A percentile compares a stretch with the other conserved stretches of the same genome.
phyloP scores from a whole-genome alignment of 768 basidiomycete species.

The Amanita exitialis region DNA sequence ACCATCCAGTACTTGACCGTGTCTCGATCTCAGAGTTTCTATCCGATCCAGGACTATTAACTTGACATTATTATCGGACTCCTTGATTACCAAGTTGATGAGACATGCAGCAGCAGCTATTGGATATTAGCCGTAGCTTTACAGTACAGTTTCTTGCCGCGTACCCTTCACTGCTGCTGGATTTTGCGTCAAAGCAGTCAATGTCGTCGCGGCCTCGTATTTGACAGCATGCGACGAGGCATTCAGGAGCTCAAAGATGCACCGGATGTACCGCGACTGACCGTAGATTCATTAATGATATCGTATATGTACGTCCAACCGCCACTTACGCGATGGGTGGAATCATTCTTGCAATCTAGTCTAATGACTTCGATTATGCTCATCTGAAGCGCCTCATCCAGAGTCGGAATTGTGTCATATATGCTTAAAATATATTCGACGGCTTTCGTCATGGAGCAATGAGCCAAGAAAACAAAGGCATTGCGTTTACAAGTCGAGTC shows the following conservation, averaged over 20 bases:
- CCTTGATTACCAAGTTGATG: slow-evolving; percentile 84
- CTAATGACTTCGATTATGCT: slow-evolving; percentile 90
- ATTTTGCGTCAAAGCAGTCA: slow-evolving; percentile 91
- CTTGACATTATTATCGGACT: slow-evolving; percentile 99
- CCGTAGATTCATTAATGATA: slow-evolving; percentile 5
- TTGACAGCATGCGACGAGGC: slow-evolving; percentile 89
- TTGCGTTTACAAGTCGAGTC: slow-evolving; percentile 97
- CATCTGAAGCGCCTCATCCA: slow-evolving; percentile 95
- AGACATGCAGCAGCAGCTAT: slow-evolving; percentile 83
- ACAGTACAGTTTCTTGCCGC: not conserved
- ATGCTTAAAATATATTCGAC: slow-evolving; percentile 85
- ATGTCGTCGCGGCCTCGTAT: slow-evolving; percentile 93
- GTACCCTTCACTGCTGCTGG: slow-evolving; percentile 91
- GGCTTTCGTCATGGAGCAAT: slow-evolving; percentile 80
- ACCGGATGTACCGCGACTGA: slow-evolving; percentile 88
- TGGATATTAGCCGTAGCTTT: slow-evolving; percentile 1
- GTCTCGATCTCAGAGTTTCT: slow-evolving; percentile 70
- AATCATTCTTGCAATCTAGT: slow-evolving; percentile 80
- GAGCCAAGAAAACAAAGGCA: slow-evolving; percentile 89
- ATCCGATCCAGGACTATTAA: slow-evolving; percentile 92
- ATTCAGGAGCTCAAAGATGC: slow-evolving; percentile 87
- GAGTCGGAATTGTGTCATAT: slow-evolving; percentile 68
- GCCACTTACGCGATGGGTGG: slow-evolving; percentile 62
- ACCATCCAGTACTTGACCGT: slow-evolving; percentile 81
- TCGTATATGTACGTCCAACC: not conserved